A percentile compares a stretch with the other conserved stretches of the same genome.
Evolutionary conservation across 805 yeast species (phyloP).

Genomic region (Lipomyces orientalis): DNA sequence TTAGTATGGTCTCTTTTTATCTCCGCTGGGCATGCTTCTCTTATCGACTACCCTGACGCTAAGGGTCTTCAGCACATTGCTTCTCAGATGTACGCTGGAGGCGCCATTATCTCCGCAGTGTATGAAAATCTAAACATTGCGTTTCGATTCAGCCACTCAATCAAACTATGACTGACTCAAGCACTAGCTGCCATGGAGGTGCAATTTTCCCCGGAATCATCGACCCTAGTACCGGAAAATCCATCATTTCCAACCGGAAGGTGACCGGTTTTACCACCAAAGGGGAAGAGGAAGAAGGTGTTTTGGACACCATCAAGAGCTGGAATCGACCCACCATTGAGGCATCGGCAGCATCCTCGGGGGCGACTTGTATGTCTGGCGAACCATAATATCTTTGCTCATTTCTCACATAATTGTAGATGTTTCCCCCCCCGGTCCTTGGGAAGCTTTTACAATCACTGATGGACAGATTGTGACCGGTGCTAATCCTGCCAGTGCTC

Average conservation of each 20-base stretch:
- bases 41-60: slow-evolving; percentile 64
- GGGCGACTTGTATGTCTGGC: not conserved
- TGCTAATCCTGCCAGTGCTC: slow-evolving; percentile 65
- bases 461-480: slow-evolving; percentile 72
- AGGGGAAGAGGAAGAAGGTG: slow-evolving; percentile 52
- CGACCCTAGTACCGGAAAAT: slow-evolving; percentile 52
- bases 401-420: too few relatives aligned
- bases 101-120: slow-evolving; percentile 67
- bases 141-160: too few relatives aligned
- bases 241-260: slow-evolving; percentile 57
- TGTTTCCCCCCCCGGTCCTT: slow-evolving; percentile 54
- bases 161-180: too few relatives aligned
- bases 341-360: not conserved
- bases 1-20: slow-evolving; percentile 55
- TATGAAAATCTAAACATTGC: too few relatives aligned
- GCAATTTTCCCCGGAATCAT: slow-evolving; percentile 56
- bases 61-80: slow-evolving; percentile 53
- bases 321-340: slow-evolving; percentile 8
- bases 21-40: slow-evolving; percentile 71
- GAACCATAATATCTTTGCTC: too few relatives aligned
- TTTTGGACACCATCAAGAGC: slow-evolving; percentile 11
- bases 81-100: slow-evolving; percentile 53
- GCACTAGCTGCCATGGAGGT: slow-evolving; percentile 73
- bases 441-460: slow-evolving; percentile 55
- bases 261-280: slow-evolving; percentile 66